Conservation (phyloP, 2,329 filamentous ascomycete species). For the Arachnomyces sp. region DNA sequence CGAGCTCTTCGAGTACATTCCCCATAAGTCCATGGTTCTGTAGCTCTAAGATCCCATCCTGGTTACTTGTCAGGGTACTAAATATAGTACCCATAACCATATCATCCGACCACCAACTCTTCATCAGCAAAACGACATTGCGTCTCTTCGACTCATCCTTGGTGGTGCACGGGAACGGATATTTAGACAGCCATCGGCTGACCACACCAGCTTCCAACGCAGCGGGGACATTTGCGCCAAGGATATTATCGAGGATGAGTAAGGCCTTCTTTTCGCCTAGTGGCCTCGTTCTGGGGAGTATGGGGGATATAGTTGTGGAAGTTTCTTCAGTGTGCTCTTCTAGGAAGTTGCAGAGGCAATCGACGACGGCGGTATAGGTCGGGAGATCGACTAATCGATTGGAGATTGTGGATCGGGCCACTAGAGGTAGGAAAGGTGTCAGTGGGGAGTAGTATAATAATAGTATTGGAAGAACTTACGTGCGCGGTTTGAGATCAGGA, state of each 20-base stretch:
- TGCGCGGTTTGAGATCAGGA: constrained; percentile 33
- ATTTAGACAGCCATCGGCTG: constrained; percentile 64
- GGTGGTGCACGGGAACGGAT: constrained; percentile 56
- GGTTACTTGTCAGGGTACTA: constrained; percentile 27
- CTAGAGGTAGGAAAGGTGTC: constrained; percentile 16
- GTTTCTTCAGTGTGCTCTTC: constrained; percentile 30
- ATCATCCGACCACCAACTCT: constrained; percentile 35
- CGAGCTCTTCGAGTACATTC: constrained; percentile 28
- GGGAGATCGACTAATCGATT: constrained; percentile 25
- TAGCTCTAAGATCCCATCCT: constrained; percentile 33
- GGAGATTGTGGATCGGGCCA: constrained; percentile 29
- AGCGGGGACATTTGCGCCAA: constrained; percentile 50
- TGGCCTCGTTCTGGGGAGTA: constrained; percentile 33
- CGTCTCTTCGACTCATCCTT: constrained; percentile 40
- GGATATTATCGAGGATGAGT: constrained; percentile 51
- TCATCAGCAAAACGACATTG: constrained; percentile 34
- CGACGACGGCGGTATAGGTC: constrained; percentile 32
- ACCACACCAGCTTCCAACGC: constrained; percentile 57
- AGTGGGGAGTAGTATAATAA: constrained; percentile 1
- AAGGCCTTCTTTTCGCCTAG: constrained; percentile 36
- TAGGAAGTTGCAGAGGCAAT: constrained; percentile 35
- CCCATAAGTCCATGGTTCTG: constrained; percentile 36
- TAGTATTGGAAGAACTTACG: constrained; percentile 19
- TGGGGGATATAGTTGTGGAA: constrained; percentile 27
- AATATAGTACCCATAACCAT: constrained; percentile 37